Evolutionary conservation across 164 flowering plant species (phyloP), one percentile per base, ranked within the genome.

Genomic region (Akebia trifoliata): DNA sequence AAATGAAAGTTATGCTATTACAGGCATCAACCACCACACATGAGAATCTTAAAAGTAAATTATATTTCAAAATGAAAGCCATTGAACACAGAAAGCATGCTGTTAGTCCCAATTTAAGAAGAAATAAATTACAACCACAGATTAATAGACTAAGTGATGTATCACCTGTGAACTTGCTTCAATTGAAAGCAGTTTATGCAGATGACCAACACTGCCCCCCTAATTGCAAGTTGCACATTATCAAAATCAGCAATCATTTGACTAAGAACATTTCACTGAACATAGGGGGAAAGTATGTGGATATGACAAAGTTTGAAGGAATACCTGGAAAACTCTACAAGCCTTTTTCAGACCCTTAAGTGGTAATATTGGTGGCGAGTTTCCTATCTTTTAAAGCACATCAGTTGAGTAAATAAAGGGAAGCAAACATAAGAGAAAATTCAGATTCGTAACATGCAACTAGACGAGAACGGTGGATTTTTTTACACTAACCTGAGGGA

Each of bases 121-220:
- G 58, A 20, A 3, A 54, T 17, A 54, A 47, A 14, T 59, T 21
- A 24, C 14, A 6, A 52, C n/a, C n/a, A 36, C 2, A 18, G 32
- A 36, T 29, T 18, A 30, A 21, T 30, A 28, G n/a, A 22, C 35
- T 4, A 51, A 38, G 54, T 30, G 44, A 29, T 36, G 59, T 43
- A 49, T 36, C 50, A 93, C 99, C 97, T 93, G 99, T 57, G 97
- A 83, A 74, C 99, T 93, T 59, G 97, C 78, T 73, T 86, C 99
- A 53, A 93, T 83, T 1, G 84, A 73, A 32, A 93, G 87, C 57
- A 93, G 68, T 66, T 81, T 87, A 69, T 93, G 99, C 67, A 93
- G 82, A 78, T 93, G 97, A 50, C 79, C 88, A 60, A 93, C 98
- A 76, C 65, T 90, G 39, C 98, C 98, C 46, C 98, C 98, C 97